These are phyloP conservation scores for Penicillium sp. DNA, from an alignment of 2,329 filamentous ascomycete genomes.

Conservation along the genomic window DNA sequence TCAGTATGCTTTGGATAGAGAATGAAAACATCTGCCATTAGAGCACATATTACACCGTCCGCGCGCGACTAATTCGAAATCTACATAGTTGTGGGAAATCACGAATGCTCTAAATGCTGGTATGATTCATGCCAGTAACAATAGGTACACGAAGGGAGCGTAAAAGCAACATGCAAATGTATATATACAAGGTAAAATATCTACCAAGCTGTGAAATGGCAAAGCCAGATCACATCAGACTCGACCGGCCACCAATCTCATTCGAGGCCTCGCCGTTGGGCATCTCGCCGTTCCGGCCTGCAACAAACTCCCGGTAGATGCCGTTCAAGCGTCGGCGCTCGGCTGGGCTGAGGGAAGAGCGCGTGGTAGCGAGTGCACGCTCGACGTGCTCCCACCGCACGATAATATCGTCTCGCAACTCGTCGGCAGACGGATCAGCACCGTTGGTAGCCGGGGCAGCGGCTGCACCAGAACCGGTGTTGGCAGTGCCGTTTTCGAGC, in stretches of 20 bases:
- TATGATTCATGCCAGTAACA: constrained; percentile 4
- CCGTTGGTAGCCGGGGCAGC: constrained; percentile 19
- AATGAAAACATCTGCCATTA: not conserved
- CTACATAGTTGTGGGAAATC: not conserved
- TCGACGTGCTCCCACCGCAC: constrained; percentile 82
- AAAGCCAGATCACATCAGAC: constrained; percentile 68
- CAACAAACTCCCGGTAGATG: constrained; percentile 92
- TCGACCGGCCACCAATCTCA: constrained; percentile 88
- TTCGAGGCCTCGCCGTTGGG: constrained; percentile 85
- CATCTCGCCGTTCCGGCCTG: constrained; percentile 91
- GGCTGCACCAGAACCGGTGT: constrained; percentile 5
- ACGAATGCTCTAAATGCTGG: not conserved
- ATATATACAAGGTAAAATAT: constrained; percentile 23
- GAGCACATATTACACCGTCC: too few species aligned
- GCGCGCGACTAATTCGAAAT: not conserved
- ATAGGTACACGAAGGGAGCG: constrained; percentile 8
- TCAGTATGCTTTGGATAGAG: constrained; percentile 23
- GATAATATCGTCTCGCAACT: constrained; percentile 64
- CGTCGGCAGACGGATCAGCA: constrained; percentile 30
- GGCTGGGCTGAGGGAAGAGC: constrained; percentile 76
- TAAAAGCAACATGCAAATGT: constrained; percentile 4
- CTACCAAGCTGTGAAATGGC: not conserved
- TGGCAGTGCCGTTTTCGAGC: constrained; percentile 39
- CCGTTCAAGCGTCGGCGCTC: constrained; percentile 71
- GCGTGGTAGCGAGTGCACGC: constrained; percentile 71